Conservation (phyloP, 306 rosid genomes). For the Chamaecrista fasciculata region DNA sequence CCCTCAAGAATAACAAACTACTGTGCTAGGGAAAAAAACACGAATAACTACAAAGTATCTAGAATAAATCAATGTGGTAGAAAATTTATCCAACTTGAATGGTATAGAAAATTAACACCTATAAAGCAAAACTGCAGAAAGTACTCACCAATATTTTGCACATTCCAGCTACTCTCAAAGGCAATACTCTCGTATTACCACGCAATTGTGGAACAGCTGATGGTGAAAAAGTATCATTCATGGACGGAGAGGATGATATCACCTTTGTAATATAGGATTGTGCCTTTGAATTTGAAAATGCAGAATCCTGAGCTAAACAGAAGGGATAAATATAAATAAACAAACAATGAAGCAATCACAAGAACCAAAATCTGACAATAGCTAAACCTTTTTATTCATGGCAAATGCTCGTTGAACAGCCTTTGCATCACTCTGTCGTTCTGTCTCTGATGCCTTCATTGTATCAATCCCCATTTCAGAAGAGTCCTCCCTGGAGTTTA, state of each 20-base stretch:
- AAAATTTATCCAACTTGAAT: conserved; percentile 19
- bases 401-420: conserved; percentile 88
- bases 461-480: conserved; percentile 49
- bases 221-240: conserved; percentile 37
- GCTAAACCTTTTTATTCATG: conserved; percentile 54
- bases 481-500: conserved; percentile 71
- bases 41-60: background rate
- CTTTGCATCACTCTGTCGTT: conserved; percentile 81
- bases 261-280: conserved; percentile 61
- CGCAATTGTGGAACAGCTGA: conserved; percentile 67
- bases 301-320: conserved; percentile 53
- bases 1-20: conserved; percentile 22
- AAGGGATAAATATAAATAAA: background rate
- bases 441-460: conserved; percentile 51
- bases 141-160: conserved; percentile 81
- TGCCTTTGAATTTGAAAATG: conserved; percentile 67
- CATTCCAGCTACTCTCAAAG: conserved; percentile 80
- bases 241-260: conserved; percentile 64
- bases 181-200: conserved; percentile 60
- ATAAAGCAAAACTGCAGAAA: conserved; percentile 9
- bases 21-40: too few species aligned
- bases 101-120: background rate
- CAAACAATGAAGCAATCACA: conserved; percentile 3
- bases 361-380: conserved; percentile 19
- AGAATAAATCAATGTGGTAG: conserved; percentile 9